Percentiles rank a stretch among this genome's conserved stretches.
Conservation (phyloP, 768 basidiomycete species). For the Kwoniella shandongensis region DNA sequence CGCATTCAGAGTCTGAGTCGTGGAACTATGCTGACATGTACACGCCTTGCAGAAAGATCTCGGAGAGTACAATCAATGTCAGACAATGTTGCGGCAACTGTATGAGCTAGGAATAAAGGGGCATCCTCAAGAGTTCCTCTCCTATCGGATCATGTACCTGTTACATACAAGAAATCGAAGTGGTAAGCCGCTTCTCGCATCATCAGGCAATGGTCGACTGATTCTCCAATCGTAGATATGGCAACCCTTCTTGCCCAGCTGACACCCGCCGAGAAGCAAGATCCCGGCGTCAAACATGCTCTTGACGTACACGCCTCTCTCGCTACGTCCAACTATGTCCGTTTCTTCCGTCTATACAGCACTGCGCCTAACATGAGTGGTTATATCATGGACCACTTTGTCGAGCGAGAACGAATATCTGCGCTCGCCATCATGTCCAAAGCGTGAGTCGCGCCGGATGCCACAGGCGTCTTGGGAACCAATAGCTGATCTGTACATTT, state of each 20-base stretch:
- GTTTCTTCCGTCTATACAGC: conserved; percentile 79
- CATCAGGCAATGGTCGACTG: background rate
- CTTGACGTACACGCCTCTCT: conserved; percentile 83
- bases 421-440: conserved; percentile 87
- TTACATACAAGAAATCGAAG: conserved; percentile 89
- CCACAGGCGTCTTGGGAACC: background rate
- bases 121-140: conserved; percentile 91
- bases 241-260: conserved; percentile 97
- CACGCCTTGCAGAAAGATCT: conserved; percentile 71
- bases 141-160: conserved; percentile 94
- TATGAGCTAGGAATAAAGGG: conserved; percentile 93
- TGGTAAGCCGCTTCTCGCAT: conserved; percentile 60
- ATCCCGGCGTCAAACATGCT: conserved; percentile 80
- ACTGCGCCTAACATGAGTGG: conserved; percentile 93
- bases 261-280: conserved; percentile 82
- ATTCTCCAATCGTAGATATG: conserved; percentile 63
- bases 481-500: conserved; percentile 5
- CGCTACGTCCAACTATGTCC: conserved; percentile 90
- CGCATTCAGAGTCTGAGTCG: background rate
- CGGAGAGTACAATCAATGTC: conserved; percentile 98
- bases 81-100: conserved; percentile 79
- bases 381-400: conserved; percentile 99
- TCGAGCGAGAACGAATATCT: conserved; percentile 80
- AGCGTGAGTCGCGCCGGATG: conserved; percentile 65
- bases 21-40: background rate